phyloP scores from a whole-genome alignment of 2,329 filamentous ascomycete genomes.

The Tothia fuscella region DNA sequence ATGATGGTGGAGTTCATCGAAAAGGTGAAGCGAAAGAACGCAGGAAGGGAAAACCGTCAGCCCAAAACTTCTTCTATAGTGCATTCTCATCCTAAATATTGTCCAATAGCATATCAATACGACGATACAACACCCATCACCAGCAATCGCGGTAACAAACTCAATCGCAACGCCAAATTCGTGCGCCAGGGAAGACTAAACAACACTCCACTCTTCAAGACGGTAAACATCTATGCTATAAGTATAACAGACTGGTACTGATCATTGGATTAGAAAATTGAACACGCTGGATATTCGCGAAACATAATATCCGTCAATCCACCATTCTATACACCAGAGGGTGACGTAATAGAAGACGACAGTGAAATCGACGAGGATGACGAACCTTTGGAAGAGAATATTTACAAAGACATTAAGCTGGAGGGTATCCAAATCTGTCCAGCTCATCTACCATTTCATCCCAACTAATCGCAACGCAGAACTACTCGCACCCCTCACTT shows the following conservation, averaged over 20 bases:
- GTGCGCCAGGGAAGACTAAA: conserved; percentile 59
- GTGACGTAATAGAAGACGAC: conserved; percentile 62
- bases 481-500: conserved; percentile 62
- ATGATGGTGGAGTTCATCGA: conserved; percentile 9
- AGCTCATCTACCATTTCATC: conserved; percentile 2
- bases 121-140: conserved; percentile 58
- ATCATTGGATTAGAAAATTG: conserved; percentile 43
- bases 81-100: not conserved
- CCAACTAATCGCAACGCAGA: conserved; percentile 36
- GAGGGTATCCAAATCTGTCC: conserved; percentile 42
- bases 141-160: conserved; percentile 66
- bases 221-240: conserved; percentile 38
- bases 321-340: conserved; percentile 62
- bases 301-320: conserved; percentile 65
- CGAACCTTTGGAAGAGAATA: conserved; percentile 55
- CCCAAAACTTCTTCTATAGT: no score
- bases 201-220: conserved; percentile 55
- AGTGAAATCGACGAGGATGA: conserved; percentile 57
- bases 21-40: conserved; percentile 8
- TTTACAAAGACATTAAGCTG: conserved; percentile 59
- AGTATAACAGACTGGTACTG: conserved; percentile 13
- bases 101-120: conserved; percentile 57
- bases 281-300: conserved; percentile 61
- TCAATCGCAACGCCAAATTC: conserved; percentile 63
- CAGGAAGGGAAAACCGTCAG: conserved; percentile 25